Conservation (phyloP, 192 early-diverging fungal genomes). For the Gaertneriomyces semiglobifer region DNA sequence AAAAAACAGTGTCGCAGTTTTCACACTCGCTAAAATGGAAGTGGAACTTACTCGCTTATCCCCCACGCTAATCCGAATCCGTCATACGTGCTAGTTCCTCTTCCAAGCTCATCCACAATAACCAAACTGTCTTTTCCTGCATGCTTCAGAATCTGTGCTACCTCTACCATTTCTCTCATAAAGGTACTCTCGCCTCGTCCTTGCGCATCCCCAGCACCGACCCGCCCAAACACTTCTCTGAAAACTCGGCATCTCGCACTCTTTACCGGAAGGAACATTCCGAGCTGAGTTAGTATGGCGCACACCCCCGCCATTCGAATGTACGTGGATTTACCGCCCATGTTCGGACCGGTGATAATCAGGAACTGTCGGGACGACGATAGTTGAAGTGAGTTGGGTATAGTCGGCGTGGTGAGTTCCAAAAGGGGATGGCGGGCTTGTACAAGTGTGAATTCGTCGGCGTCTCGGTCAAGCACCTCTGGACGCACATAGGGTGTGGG, state of each 20-base stretch:
- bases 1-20: neutral
- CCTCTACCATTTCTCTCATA: constrained; percentile 84
- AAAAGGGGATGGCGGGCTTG: constrained; percentile 87
- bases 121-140: constrained; percentile 67
- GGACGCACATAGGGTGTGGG: constrained; percentile 84
- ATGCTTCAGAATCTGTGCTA: constrained; percentile 74
- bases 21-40: neutral
- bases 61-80: constrained; percentile 98
- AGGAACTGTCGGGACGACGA: constrained; percentile 48
- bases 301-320: constrained; percentile 66
- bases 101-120: constrained; percentile 89
- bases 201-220: constrained; percentile 92
- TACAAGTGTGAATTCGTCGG: constrained; percentile 65
- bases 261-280: constrained; percentile 88
- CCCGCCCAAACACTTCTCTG: constrained; percentile 86
- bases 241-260: constrained; percentile 69
- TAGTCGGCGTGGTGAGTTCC: constrained; percentile 41
- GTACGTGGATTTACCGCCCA: constrained; percentile 98
- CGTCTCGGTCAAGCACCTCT: constrained; percentile 51
- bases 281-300: constrained; percentile 55
- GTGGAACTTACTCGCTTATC: constrained; percentile 76
- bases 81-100: constrained; percentile 98
- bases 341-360: constrained; percentile 96
- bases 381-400: no score
- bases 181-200: constrained; percentile 89